phyloP scores from a whole-genome alignment of 192 early-diverging fungal species.

The Rhizophagus sp. region DNA sequence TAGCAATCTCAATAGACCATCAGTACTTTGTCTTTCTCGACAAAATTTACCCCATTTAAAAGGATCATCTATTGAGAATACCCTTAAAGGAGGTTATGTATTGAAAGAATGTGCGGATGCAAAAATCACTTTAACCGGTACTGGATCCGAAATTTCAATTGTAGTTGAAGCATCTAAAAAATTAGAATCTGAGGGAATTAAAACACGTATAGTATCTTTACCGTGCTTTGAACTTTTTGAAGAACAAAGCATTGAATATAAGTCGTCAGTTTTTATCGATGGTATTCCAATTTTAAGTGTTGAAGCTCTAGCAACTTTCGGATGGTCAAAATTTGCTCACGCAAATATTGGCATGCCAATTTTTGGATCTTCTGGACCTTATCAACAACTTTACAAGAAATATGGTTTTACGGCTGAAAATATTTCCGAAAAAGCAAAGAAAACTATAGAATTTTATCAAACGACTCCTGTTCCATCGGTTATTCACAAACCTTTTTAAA shows the following conservation, averaged over 20 bases:
- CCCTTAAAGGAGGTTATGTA: conserved; percentile 84
- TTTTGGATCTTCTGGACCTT: conserved; percentile 87
- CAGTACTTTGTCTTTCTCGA: conserved; percentile 85
- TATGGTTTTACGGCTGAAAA: conserved; percentile 81
- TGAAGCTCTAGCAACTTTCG: conserved; percentile 83
- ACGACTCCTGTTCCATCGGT: conserved; percentile 46
- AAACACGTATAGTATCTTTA: conserved; percentile 88
- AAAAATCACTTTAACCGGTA: conserved; percentile 75
- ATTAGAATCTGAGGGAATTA: conserved; percentile 58
- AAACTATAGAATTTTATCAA: conserved; percentile 78
- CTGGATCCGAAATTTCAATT: conserved; percentile 91
- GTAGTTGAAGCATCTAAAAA: conserved; percentile 84
- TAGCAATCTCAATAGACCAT: conserved; percentile 65
- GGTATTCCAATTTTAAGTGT: conserved; percentile 86
- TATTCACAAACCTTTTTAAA: conserved; percentile 40
- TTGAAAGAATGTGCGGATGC: conserved; percentile 66
- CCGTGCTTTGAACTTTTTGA: conserved; percentile 90
- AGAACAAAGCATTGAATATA: conserved; percentile 81
- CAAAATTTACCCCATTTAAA: conserved; percentile 94
- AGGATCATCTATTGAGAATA: conserved; percentile 78
- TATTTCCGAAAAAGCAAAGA: conserved; percentile 75
- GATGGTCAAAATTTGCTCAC: conserved; percentile 94
- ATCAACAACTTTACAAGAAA: conserved; percentile 79
- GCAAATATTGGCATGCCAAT: conserved; percentile 84
- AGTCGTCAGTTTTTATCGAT: conserved; percentile 72